Percentiles rank a stretch among this genome's conserved stretches.
Evolutionary conservation across 2,329 filamentous ascomycete species (phyloP).

Genomic region (Ascochyta lentis): DNA sequence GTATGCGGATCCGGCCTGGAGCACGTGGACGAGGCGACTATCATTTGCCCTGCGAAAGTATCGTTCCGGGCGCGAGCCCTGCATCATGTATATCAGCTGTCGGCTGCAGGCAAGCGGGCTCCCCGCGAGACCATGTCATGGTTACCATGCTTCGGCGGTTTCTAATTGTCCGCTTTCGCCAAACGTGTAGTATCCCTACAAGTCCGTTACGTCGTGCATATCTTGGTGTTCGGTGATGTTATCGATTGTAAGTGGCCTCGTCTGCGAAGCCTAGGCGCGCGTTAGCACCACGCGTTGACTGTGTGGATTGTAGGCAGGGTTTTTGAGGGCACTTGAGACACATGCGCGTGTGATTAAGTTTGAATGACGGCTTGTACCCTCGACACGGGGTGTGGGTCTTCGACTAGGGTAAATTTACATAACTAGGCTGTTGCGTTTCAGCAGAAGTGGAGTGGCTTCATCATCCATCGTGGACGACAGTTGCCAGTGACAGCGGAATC

Average conservation of each 20-base stretch:
- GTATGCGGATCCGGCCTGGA: conserved; percentile 6
- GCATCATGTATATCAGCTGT: conserved; percentile 2
- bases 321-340: background rate
- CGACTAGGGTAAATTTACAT: background rate
- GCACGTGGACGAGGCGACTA: conserved; percentile 11
- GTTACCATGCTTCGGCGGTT: background rate
- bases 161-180: background rate
- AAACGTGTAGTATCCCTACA: background rate
- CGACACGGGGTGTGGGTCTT: too few species aligned
- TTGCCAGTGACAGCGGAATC: background rate
- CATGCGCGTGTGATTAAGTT: background rate
- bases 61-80: conserved; percentile 13
- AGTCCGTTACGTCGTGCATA: background rate
- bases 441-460: conserved; percentile 1
- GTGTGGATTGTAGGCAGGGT: background rate
- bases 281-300: background rate
- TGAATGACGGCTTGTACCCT: background rate
- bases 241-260: background rate
- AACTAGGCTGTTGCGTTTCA: background rate
- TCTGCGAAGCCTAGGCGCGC: background rate
- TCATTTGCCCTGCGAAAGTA: conserved; percentile 15
- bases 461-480: background rate
- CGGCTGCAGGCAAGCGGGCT: conserved; percentile 3
- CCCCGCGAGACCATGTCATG: background rate
- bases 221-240: background rate